Evolutionary conservation across 495 filamentous ascomycete species (phyloP), one percentile per base, ranked within the genome.

Genomic region (Amniculicola lignicola): DNA sequence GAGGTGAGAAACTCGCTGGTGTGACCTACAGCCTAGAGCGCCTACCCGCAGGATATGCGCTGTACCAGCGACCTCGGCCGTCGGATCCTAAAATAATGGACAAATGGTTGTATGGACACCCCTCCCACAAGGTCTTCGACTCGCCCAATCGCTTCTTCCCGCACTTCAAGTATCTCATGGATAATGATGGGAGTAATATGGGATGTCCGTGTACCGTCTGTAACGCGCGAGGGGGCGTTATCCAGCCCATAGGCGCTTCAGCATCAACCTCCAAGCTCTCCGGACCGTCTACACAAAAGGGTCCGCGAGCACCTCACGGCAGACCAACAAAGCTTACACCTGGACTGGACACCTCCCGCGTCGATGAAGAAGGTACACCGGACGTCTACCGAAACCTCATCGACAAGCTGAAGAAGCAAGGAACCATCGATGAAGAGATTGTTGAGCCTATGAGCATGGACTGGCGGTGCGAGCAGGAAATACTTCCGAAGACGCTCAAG

Each of bases 151-250:
- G 73, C 4, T 85, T 84, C 65, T 81, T 75, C 24, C 75, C 75
- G 0, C 82, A 86, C 55, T 84, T 84, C 65, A 69, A 67, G 40
- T 73, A 74, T 67, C 61, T 85, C 21, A 81, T 83, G 76, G 75
- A 72, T 5, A 69, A 77, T 47, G 63, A 47, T 4, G 67, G 61
- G 1, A 57, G 55, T 21, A 67, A 41, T 76, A 74, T 66, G 35
- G 65, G 29, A 54, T 75, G 58, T 77, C 39, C 48, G 2, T 74
- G 71, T 40, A 69, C 67, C 16, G 58, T 72, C 4, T 74, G 71
- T 41, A 36, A 41, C n/a, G 52, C 49, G 2, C 55, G 36, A 31
- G 61, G 51, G 12, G 46, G 40, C 22, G 44, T 16, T 10, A 45
- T 58, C 35, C 51, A 48, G 11, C 24, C 25, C 11, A 2, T 54